phyloP scores from a whole-genome alignment of 306 rosid species.

The Acacia crassicarpa region DNA sequence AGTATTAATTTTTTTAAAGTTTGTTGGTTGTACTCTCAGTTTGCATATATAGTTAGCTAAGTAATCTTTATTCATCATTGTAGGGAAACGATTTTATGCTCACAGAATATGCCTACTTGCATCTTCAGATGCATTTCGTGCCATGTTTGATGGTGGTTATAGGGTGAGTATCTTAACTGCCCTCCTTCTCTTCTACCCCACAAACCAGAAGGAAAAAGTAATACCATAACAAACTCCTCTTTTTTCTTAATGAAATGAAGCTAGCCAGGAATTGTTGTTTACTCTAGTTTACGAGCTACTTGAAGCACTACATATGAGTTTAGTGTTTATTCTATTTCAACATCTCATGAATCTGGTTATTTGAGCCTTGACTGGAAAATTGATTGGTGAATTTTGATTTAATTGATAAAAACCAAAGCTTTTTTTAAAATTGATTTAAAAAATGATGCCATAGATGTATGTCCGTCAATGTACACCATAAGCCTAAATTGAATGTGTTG shows the following conservation, averaged over 20 bases:
- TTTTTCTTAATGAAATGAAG: neutral
- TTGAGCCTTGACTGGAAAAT: conserved; percentile 11
- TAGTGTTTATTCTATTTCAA: conserved; percentile 5
- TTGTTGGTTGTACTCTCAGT: conserved; percentile 23
- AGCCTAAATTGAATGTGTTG: conserved; percentile 14
- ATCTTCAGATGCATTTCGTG: conserved; percentile 96
- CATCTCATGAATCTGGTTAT: neutral
- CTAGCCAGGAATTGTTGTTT: neutral
- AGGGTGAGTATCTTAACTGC: conserved; percentile 62
- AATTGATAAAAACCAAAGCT: neutral
- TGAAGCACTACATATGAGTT: conserved; percentile 15
- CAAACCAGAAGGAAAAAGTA: neutral
- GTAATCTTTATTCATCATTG: conserved; percentile 31
- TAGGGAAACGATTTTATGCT: conserved; percentile 93
- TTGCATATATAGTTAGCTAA: conserved; percentile 20
- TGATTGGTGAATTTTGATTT: conserved; percentile 16
- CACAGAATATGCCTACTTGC: conserved; percentile 97
- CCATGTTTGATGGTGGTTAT: conserved; percentile 99
- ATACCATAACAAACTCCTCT: neutral
- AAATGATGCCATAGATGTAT: conserved; percentile 19
- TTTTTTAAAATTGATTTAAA: conserved; percentile 11
- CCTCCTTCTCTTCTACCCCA: neutral
- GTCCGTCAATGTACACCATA: neutral
- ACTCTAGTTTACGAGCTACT: conserved; percentile 17
- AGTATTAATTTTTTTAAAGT: neutral